Conservation (phyloP, 805 yeast species). For the Pichia deserticola region DNA sequence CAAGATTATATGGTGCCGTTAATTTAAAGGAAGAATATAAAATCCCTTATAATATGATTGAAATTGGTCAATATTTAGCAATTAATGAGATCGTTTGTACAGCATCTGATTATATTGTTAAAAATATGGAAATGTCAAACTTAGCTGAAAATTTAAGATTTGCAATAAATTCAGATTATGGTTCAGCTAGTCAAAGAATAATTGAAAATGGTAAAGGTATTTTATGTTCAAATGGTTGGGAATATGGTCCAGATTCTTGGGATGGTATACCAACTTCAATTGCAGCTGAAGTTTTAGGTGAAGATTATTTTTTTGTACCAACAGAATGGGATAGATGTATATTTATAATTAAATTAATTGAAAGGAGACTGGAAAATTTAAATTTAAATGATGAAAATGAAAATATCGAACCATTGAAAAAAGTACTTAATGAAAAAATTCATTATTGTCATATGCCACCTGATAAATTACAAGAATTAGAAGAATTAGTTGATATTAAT, state of each 20-base stretch:
- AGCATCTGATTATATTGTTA: slow-evolving; percentile 35
- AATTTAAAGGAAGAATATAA: slow-evolving; percentile 28
- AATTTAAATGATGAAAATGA: slow-evolving; percentile 6
- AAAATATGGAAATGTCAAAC: slow-evolving; percentile 29
- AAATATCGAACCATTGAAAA: slow-evolving; percentile 20
- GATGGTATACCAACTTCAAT: slow-evolving; percentile 37
- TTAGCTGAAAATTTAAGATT: slow-evolving; percentile 33
- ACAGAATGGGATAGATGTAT: slow-evolving; percentile 50
- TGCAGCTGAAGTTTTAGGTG: slow-evolving; percentile 37
- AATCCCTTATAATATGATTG: slow-evolving; percentile 37
- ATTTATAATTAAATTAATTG: slow-evolving; percentile 37
- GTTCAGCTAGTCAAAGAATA: slow-evolving; percentile 38
- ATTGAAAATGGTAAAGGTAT: slow-evolving; percentile 40
- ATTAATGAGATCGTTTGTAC: slow-evolving; percentile 37
- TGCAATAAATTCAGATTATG: slow-evolving; percentile 38
- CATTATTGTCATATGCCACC: slow-evolving; percentile 43
- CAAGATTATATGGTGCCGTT: slow-evolving; percentile 38
- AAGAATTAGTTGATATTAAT: slow-evolving; percentile 29
- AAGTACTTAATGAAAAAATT: slow-evolving; percentile 34
- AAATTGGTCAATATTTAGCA: slow-evolving; percentile 43
- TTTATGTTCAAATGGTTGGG: slow-evolving; percentile 44
- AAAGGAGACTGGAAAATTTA: slow-evolving; percentile 24
- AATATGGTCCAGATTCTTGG: slow-evolving; percentile 39
- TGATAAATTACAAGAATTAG: slow-evolving; percentile 38
- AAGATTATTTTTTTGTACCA: slow-evolving; percentile 46